A percentile compares a stretch with the other conserved stretches of the same genome.
These are phyloP conservation scores for Ascochyta clinopodiicola DNA, from an alignment of 2,329 filamentous ascomycete species.

Conservation along the genomic window DNA sequence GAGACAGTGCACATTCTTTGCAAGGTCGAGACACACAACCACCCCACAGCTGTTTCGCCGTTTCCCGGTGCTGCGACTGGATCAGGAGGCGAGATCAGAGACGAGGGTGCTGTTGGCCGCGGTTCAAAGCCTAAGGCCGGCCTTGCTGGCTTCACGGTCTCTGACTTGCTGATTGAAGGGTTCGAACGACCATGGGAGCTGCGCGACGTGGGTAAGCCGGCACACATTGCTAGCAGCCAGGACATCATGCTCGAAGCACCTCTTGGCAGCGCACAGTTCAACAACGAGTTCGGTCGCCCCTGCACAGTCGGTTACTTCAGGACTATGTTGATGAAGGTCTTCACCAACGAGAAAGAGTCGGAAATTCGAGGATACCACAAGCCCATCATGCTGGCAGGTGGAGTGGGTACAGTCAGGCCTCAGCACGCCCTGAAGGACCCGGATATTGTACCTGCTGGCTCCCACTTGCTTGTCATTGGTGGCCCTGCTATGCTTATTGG, in stretches of 20 bases:
- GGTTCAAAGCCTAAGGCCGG: conserved; percentile 94
- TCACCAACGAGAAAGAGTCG: conserved; percentile 64
- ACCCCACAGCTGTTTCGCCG: conserved; percentile 93
- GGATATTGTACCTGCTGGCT: conserved; percentile 80
- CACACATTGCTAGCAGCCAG: conserved; percentile 89
- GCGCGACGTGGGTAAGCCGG: conserved; percentile 80
- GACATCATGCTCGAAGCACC: conserved; percentile 99
- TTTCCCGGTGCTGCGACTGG: conserved; percentile 94
- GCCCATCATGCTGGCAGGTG: conserved; percentile 97
- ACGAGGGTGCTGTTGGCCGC: conserved; percentile 91
- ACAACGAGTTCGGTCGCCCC: conserved; percentile 96
- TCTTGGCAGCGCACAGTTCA: conserved; percentile 92
- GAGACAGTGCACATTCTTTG: conserved; percentile 86
- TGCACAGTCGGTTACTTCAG: conserved; percentile 90
- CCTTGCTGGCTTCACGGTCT: conserved; percentile 91
- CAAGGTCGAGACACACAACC: conserved; percentile 98
- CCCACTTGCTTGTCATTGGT: conserved; percentile 89
- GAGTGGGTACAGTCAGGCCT: conserved; percentile 88
- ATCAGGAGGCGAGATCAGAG: conserved; percentile 92
- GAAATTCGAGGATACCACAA: conserved; percentile 95
- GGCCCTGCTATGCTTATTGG: conserved; percentile 98
- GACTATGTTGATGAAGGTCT: conserved; percentile 77
- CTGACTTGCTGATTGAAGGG: conserved; percentile 87
- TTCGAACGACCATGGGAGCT: conserved; percentile 86
- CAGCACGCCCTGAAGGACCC: conserved; percentile 88